Evolutionary conservation across 169 alveolate genomes (phyloP).

Genomic region (Nephromyces sp.): DNA sequence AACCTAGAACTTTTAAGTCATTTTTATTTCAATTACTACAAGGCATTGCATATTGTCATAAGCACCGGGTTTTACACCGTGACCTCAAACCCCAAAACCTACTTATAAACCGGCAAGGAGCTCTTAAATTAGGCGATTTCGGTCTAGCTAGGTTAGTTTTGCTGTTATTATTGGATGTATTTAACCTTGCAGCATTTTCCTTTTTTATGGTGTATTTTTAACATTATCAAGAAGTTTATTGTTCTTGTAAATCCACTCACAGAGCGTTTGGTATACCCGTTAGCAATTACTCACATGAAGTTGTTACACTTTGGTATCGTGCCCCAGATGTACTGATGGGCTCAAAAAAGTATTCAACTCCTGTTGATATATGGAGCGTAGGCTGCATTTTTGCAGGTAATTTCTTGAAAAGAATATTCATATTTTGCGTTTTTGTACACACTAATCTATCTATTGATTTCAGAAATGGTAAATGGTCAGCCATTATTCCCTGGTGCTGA

Average conservation of each 20-base stretch:
- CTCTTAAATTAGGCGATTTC: slow-evolving; percentile 95
- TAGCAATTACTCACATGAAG: slow-evolving; percentile 94
- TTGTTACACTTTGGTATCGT: slow-evolving; percentile 96
- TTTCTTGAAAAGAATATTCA: not conserved
- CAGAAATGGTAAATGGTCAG: slow-evolving; percentile 93
- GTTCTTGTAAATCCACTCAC: slow-evolving; percentile 5
- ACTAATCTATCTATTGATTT: slow-evolving; percentile 5
- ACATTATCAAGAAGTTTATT: not conserved
- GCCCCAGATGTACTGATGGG: slow-evolving; percentile 99
- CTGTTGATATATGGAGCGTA: slow-evolving; percentile 98
- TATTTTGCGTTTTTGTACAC: not conserved
- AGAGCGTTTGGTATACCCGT: slow-evolving; percentile 84
- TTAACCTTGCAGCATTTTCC: not conserved
- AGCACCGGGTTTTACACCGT: slow-evolving; percentile 93
- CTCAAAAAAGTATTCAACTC: slow-evolving; percentile 90
- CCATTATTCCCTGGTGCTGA: slow-evolving; percentile 93
- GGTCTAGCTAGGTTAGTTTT: slow-evolving; percentile 87
- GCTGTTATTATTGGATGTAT: slow-evolving; percentile 29
- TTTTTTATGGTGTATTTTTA: no score
- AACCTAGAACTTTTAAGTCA: slow-evolving; percentile 68
- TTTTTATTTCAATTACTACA: slow-evolving; percentile 88
- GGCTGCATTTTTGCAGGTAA: slow-evolving; percentile 80
- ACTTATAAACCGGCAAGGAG: slow-evolving; percentile 79
- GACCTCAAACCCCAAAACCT: slow-evolving; percentile 98
- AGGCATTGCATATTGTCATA: slow-evolving; percentile 96